A percentile compares a stretch with the other conserved stretches of the same genome.
Conservation (phyloP, 768 basidiomycete genomes). For the Tricholoma saponaceum region DNA sequence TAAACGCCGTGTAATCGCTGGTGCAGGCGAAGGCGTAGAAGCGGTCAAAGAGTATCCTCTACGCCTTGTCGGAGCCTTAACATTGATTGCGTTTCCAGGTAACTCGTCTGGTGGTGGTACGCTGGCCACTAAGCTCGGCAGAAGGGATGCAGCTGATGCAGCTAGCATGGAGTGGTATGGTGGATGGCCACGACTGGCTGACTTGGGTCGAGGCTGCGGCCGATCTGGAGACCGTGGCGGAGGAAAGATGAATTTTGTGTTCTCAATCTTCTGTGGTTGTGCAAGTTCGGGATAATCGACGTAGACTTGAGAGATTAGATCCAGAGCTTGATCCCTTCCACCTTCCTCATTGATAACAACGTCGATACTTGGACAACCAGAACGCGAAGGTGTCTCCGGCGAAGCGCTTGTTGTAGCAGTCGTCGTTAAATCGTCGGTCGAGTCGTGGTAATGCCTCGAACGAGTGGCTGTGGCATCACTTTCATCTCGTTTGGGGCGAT, state of each 20-base stretch:
- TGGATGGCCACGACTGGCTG: neutral
- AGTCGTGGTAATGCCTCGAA: conserved; percentile 6
- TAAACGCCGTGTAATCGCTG: no score
- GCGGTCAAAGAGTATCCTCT: conserved; percentile 14
- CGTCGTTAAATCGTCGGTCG: conserved; percentile 5
- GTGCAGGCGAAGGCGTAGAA: conserved; percentile 7
- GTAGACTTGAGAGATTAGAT: conserved; percentile 12
- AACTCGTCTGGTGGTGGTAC: conserved; percentile 1
- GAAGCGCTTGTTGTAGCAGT: conserved; percentile 13
- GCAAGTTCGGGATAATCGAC: conserved; percentile 4
- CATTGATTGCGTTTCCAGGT: neutral
- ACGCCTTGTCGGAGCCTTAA: conserved; percentile 5
- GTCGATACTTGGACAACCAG: conserved; percentile 21
- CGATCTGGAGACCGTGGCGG: conserved; percentile 1
- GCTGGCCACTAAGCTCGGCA: conserved; percentile 20
- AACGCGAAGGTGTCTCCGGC: conserved; percentile 16
- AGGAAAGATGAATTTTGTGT: neutral
- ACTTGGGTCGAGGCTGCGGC: conserved; percentile 1
- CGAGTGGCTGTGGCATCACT: neutral
- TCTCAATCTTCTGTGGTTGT: neutral
- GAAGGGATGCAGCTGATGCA: conserved; percentile 23
- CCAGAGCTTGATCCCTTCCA: conserved; percentile 15
- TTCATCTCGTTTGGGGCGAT: neutral
- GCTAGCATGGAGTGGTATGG: conserved; percentile 9
- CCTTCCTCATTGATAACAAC: conserved; percentile 15